Base-by-base conservation (phyloP, 352 stramenopile genomes). In the Phytophthora macrochlamydospora region DNA sequence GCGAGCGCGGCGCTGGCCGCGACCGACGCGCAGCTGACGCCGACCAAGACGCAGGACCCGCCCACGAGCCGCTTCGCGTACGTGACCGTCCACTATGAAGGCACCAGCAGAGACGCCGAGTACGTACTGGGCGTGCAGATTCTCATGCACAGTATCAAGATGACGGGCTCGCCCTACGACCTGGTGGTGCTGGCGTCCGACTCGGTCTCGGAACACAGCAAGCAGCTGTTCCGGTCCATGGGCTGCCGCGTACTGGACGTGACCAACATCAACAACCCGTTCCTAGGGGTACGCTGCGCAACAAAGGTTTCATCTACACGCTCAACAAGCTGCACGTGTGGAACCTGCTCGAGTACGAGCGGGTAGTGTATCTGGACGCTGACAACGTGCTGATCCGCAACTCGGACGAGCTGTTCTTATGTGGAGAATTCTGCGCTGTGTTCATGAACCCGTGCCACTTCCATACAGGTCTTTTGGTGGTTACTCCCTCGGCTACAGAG, bases 391-490 rank as follows among this genome's bases (percentile, higher is more conserved):
- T 95, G 56, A 89, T 96, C 55, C 87, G 87, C 62, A 96, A 95
- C 69, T 74, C 91, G 44, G 89, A 97, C 63, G 87, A 96, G 71
- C 79, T 97, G 11, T 97, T 97, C 52, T 61, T 89, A 2, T 95
- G 89, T 51, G 89, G 87, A 30, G 71, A 92, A 48, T 94, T 97
- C 63, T 97, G 89, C 63, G 89, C 88, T 37, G 87, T 97, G 55
- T 97, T 95, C 51, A 95, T 95, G 89, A 97, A 97, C 71, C 89
- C 89, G 9, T 97, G 89, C 52, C 88, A 97, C 64, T 97, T 97
- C 73, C 89, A 97, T 71, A 97, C 89, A 38, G 89, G 89, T 0
- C 56, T 97, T 14, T 60, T 97, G 18, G 89, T 97, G 12, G 87
- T 97, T 30, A 93, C 89, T 7, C 89, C 89, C 1, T 79, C 85